A percentile compares a stretch with the other conserved stretches of the same genome.
Conservation (phyloP, 352 stramenopile species). For the Globisporangium okanoganense region DNA sequence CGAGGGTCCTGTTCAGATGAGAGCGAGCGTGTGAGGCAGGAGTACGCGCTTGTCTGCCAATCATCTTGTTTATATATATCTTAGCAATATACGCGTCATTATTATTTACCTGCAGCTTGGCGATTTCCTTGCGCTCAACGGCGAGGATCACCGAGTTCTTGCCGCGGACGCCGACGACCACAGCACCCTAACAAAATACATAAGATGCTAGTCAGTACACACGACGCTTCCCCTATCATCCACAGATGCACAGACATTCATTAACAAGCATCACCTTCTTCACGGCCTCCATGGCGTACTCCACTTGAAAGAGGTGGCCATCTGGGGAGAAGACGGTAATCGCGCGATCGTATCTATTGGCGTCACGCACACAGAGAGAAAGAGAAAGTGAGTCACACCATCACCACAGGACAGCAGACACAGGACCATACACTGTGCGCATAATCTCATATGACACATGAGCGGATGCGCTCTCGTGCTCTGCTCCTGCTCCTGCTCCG, state of each 20-base stretch:
- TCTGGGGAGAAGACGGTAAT: slow-evolving; percentile 99
- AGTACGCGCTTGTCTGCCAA: no score
- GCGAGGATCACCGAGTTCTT: slow-evolving; percentile 95
- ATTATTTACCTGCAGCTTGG: slow-evolving; percentile 81
- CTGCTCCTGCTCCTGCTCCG: no score
- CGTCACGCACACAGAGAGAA: not conserved
- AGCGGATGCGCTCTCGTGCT: no score
- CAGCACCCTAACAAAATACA: slow-evolving; percentile 76
- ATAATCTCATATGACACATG: no score
- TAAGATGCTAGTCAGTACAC: not conserved
- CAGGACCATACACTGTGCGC: no score
- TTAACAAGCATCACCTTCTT: slow-evolving; percentile 84
- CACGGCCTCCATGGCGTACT: slow-evolving; percentile 99
- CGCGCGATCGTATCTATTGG: slow-evolving; percentile 95
- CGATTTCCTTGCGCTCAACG: slow-evolving; percentile 88
- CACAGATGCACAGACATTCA: no score
- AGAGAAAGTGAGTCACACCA: not conserved
- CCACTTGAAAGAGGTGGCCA: slow-evolving; percentile 99
- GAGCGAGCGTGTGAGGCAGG: not conserved
- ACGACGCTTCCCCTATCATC: not conserved
- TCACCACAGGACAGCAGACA: no score
- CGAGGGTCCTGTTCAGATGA: slow-evolving; percentile 85
- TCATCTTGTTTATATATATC: not conserved
- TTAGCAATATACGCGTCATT: not conserved
- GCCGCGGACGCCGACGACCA: slow-evolving; percentile 96